phyloP scores from a whole-genome alignment of 352 stramenopile genomes.

The Phytophthora sojae region DNA sequence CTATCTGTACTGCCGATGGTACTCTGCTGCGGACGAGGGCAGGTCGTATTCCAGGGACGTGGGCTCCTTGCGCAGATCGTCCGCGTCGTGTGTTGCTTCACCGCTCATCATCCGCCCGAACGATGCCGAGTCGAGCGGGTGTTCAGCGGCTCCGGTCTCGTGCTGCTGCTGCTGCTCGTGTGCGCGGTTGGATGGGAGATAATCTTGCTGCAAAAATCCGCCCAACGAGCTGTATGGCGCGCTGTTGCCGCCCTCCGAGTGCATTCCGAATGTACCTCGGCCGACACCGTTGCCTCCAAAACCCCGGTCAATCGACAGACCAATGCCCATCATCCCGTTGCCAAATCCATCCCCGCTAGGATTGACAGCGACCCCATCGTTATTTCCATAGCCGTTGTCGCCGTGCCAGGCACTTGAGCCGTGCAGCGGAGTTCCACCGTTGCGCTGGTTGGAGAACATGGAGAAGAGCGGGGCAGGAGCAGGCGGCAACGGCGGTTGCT shows the following conservation, averaged over 20 bases:
- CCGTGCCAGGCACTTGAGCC: slow-evolving; percentile 41
- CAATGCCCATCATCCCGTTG: slow-evolving; percentile 56
- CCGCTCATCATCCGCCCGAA: slow-evolving; percentile 57
- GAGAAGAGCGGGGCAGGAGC: slow-evolving; percentile 61
- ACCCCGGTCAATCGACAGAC: slow-evolving; percentile 44
- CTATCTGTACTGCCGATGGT: slow-evolving; percentile 55
- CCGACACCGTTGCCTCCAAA: slow-evolving; percentile 36
- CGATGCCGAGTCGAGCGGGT: slow-evolving; percentile 51
- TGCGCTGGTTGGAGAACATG: slow-evolving; percentile 60
- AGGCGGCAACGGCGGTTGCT: slow-evolving; percentile 43
- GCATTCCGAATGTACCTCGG: slow-evolving; percentile 46
- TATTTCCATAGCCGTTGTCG: slow-evolving; percentile 31
- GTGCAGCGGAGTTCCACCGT: slow-evolving; percentile 33
- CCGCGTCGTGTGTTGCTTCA: slow-evolving; percentile 26
- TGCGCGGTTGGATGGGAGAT: slow-evolving; percentile 49
- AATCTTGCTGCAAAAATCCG: slow-evolving; percentile 70
- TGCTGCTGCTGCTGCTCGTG: slow-evolving; percentile 39
- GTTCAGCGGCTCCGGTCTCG: slow-evolving; percentile 30
- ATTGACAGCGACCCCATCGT: slow-evolving; percentile 10
- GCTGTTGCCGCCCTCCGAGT: slow-evolving; percentile 25
- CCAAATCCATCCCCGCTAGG: slow-evolving; percentile 53
- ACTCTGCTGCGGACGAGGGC: slow-evolving; percentile 47
- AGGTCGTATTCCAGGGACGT: slow-evolving; percentile 44
- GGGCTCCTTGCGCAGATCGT: slow-evolving; percentile 35
- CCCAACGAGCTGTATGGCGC: slow-evolving; percentile 62